Percentiles rank a stretch among this genome's conserved stretches.
phyloP scores from a whole-genome alignment of 179 eudicot species.

The Carnegiea gigantea region DNA sequence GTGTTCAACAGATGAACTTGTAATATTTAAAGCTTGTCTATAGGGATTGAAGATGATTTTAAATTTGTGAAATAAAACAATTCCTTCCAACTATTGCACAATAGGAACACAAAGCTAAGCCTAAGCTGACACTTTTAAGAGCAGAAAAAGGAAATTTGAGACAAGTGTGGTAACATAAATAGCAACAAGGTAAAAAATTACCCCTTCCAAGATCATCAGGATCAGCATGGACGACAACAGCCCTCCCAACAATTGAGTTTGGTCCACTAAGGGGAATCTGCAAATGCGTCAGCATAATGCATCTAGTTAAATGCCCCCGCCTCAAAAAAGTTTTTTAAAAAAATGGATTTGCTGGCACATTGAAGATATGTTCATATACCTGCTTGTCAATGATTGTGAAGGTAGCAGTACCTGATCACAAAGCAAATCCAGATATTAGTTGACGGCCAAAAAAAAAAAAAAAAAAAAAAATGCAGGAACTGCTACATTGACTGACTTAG shows the following conservation, averaged over 20 bases:
- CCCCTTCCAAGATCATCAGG: conserved; percentile 97
- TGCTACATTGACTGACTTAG: not conserved
- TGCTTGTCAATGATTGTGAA: conserved; percentile 54
- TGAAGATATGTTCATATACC: conserved; percentile 32
- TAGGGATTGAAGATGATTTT: not conserved
- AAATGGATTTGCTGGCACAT: not conserved
- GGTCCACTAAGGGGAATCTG: conserved; percentile 83
- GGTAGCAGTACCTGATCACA: conserved; percentile 25
- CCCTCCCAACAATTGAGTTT: conserved; percentile 81
- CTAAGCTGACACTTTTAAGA: not conserved
- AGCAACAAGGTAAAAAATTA: conserved; percentile 12
- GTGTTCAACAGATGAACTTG: not conserved
- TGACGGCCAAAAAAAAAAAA: not conserved
- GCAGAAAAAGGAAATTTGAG: not conserved
- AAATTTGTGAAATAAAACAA: not conserved
- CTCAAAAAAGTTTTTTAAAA: not conserved
- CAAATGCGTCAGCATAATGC: conserved; percentile 6
- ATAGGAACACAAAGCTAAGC: not conserved
- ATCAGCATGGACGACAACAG: conserved; percentile 92
- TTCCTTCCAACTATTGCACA: not conserved
- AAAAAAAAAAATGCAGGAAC: not conserved
- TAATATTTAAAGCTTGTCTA: not conserved
- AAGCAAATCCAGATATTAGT: not conserved
- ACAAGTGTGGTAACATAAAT: not conserved
- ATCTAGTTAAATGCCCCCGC: not conserved